These are phyloP conservation scores for Phalaenopsis hybrid DNA, from an alignment of 116 monocot genomes.

Conservation along the genomic window DNA sequence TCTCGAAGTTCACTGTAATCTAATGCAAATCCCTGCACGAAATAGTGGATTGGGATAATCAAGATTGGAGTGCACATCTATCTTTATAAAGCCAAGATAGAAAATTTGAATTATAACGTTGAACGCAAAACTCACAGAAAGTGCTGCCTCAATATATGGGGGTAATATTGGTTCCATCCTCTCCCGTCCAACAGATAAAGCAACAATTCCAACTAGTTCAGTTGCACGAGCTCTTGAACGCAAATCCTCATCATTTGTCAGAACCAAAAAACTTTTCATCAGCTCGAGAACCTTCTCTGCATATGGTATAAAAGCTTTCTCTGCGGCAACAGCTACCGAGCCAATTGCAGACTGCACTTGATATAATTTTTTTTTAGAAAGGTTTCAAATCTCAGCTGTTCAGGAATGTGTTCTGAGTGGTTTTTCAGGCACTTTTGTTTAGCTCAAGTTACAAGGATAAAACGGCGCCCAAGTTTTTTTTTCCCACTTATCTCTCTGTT, in stretches of 20 bases:
- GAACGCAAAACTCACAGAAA: slow-evolving; percentile 25
- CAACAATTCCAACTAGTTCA: slow-evolving; percentile 88
- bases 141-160: slow-evolving; percentile 84
- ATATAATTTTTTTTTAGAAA: slow-evolving; percentile 1
- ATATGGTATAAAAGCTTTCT: slow-evolving; percentile 86
- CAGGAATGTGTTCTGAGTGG: not conserved
- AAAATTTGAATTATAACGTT: not conserved
- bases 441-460: not conserved
- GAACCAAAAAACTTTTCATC: slow-evolving; percentile 89
- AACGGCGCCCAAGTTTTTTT: not conserved
- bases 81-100: not conserved
- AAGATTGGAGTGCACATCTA: not conserved
- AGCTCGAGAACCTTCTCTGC: slow-evolving; percentile 76
- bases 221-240: slow-evolving; percentile 86
- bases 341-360: slow-evolving; percentile 85
- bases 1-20: slow-evolving; percentile 95
- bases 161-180: slow-evolving; percentile 81
- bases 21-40: slow-evolving; percentile 67
- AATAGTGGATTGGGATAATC: not conserved
- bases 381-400: not conserved
- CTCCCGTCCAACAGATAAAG: slow-evolving; percentile 75
- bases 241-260: slow-evolving; percentile 81
- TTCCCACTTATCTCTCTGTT: not conserved
- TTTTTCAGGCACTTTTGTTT: not conserved
- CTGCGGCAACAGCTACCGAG: slow-evolving; percentile 80